Evolutionary conservation across 2,329 filamentous ascomycete species (phyloP), one percentile per base, ranked within the genome.

Genomic region (Penicillium sclerotiorum): DNA sequence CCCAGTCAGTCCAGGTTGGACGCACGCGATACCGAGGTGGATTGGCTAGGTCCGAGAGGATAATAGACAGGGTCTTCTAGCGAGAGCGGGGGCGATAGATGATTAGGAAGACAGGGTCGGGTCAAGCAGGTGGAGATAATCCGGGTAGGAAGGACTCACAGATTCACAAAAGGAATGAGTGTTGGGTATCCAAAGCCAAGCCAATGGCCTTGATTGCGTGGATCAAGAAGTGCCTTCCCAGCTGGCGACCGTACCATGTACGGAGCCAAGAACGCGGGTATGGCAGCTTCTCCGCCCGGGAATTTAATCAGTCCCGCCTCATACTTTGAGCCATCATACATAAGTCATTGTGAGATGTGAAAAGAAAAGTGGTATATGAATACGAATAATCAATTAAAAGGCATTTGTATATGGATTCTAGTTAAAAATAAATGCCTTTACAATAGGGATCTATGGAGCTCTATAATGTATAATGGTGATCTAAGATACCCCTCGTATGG

Each of bases 11-110:
- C 45, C 41, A 45, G 50, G 37, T 40, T 45, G 44, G 47, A 50
- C 52, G 60, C 61, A 64, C 64, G 60, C 64, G 62, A 64, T 64
- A 61, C 51, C 47, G 55, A 60, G 54, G 61, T 56, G 58, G 56
- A 53, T 47, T 47, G 33, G 48, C 47, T 47, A 54, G 47, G 48
- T 56, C 43, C 45, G 47, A 54, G 49, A 13, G 21, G 23, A 33
- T 39, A 35, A 11, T n/a, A 37, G 23, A 21, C 17, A 46, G 32
- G 23, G 12, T 27, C 52, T 45, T 50, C 22, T 47, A 39, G 42
- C 18, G 39, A n/a, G 37, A 43, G n/a, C 17, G 30, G 42, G 38
- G 35, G 25, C 25, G 41, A 35, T 15, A 38, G 15, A 36, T 23
- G 20, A 42, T 25, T 15, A 39, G 8, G 30, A 43, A 22, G 21